Percentiles rank a stretch among this genome's conserved stretches.
These are phyloP conservation scores for Mycena filopes DNA, from an alignment of 768 basidiomycete species.

Conservation along the genomic window DNA sequence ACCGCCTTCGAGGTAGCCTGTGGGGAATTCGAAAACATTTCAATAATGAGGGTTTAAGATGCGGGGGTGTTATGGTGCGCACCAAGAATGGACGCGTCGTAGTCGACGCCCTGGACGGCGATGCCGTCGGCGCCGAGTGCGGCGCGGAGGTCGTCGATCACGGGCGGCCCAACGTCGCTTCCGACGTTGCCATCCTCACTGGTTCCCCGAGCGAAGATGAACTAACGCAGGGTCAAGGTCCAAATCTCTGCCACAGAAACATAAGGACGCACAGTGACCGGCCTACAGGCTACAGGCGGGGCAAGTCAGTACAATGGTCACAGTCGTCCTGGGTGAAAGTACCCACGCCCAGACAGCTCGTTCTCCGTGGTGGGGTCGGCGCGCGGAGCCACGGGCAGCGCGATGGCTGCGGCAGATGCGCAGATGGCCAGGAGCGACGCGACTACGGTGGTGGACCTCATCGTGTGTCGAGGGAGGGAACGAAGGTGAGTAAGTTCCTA, in stretches of 20 bases:
- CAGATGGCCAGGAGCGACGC: too few species aligned
- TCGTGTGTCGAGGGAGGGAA: too few species aligned
- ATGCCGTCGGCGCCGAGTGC: background rate
- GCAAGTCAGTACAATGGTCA: background rate
- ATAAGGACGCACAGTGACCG: background rate
- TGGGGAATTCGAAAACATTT: background rate
- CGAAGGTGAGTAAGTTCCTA: too few species aligned
- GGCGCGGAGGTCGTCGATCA: conserved; percentile 11
- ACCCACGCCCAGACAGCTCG: conserved; percentile 1
- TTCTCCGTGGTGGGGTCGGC: background rate
- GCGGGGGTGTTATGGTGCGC: background rate
- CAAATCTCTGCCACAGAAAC: too few species aligned
- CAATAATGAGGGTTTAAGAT: background rate
- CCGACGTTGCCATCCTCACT: conserved; percentile 12
- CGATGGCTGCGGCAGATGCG: too few species aligned
- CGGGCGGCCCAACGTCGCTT: background rate
- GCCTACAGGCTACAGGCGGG: background rate
- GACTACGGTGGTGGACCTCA: too few species aligned
- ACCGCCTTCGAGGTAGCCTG: conserved; percentile 13
- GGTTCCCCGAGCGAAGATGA: conserved; percentile 18
- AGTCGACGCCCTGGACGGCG: conserved; percentile 13
- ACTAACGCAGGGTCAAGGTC: background rate
- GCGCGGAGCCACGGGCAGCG: too few species aligned
- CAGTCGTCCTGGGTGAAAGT: background rate
- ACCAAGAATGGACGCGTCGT: conserved; percentile 7